A percentile compares a stretch with the other conserved stretches of the same genome.
Conservation (phyloP, 345 rosid species). For the Gossypium ekmanianum region DNA sequence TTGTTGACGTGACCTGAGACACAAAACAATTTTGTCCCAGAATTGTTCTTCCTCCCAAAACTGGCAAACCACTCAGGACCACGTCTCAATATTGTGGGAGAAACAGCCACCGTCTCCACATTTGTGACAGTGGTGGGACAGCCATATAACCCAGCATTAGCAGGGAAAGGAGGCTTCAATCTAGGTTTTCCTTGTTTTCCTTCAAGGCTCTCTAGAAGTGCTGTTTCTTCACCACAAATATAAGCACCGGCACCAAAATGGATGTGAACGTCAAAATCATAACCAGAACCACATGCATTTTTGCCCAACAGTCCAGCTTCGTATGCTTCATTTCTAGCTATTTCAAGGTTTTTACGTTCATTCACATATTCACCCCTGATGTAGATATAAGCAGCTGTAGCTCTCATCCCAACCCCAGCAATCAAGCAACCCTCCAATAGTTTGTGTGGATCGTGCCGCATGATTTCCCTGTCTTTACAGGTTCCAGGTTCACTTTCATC, state of each 20-base stretch:
- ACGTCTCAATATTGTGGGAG: conserved; percentile 90
- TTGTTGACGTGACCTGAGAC: conserved; percentile 91
- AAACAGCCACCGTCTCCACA: conserved; percentile 93
- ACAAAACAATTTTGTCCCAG: conserved; percentile 84
- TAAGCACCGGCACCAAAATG: conserved; percentile 98
- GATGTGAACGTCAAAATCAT: conserved; percentile 92
- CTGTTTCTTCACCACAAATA: conserved; percentile 97
- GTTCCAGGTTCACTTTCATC: conserved; percentile 99
- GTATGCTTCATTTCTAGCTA: conserved; percentile 91
- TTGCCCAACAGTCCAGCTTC: conserved; percentile 51
- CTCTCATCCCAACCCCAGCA: conserved; percentile 99
- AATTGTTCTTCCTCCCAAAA: conserved; percentile 89
- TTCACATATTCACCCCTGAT: conserved; percentile 96
- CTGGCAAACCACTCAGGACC: conserved; percentile 99
- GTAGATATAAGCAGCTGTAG: conserved; percentile 93
- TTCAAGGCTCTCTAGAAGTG: conserved; percentile 39
- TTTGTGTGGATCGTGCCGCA: conserved; percentile 98
- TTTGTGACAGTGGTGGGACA: conserved; percentile 96
- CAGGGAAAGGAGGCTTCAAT: conserved; percentile 99
- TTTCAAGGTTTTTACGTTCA: conserved; percentile 72
- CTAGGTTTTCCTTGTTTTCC: conserved; percentile 23
- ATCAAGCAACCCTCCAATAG: conserved; percentile 92
- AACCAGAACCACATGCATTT: conserved; percentile 77
- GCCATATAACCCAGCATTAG: conserved; percentile 93
- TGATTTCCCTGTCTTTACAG: conserved; percentile 95